Percentiles rank a stretch among this genome's conserved stretches.
Conservation (phyloP, 345 rosid genomes). For the Combretum micranthum region DNA sequence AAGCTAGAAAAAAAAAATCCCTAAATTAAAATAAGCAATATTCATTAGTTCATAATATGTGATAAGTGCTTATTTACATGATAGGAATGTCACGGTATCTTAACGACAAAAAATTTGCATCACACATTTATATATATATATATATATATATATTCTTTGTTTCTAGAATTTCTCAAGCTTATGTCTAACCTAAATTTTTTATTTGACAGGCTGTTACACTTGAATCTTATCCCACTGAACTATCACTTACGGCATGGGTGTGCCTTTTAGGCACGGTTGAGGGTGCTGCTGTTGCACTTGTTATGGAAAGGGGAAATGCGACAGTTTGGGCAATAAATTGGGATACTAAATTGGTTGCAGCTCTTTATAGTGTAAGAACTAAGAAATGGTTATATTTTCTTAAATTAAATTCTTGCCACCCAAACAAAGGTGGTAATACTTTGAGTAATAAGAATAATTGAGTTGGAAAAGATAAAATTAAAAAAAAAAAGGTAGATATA, state of each 20-base stretch:
- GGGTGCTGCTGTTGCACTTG: conserved; percentile 44
- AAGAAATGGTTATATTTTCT: background rate
- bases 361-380: conserved; percentile 58
- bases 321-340: conserved; percentile 52
- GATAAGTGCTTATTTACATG: too few relatives aligned
- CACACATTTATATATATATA: too few relatives aligned
- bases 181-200: background rate
- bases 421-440: too few relatives aligned
- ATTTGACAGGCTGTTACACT: conserved; percentile 46
- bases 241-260: conserved; percentile 78
- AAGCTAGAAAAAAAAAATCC: too few relatives aligned
- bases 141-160: background rate
- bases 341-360: conserved; percentile 70
- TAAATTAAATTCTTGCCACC: background rate
- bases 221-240: conserved; percentile 66
- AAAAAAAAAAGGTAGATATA: too few relatives aligned
- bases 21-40: too few relatives aligned
- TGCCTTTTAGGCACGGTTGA: conserved; percentile 67
- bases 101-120: too few relatives aligned
- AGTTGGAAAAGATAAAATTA: too few relatives aligned
- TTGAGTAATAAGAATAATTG: too few relatives aligned
- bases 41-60: too few relatives aligned
- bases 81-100: too few relatives aligned
- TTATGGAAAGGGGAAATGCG: conserved; percentile 64
- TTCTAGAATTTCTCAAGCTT: background rate